Evolutionary conservation across 768 basidiomycete genomes (phyloP).

Genomic region (Rhodotorula taiwanensis): DNA sequence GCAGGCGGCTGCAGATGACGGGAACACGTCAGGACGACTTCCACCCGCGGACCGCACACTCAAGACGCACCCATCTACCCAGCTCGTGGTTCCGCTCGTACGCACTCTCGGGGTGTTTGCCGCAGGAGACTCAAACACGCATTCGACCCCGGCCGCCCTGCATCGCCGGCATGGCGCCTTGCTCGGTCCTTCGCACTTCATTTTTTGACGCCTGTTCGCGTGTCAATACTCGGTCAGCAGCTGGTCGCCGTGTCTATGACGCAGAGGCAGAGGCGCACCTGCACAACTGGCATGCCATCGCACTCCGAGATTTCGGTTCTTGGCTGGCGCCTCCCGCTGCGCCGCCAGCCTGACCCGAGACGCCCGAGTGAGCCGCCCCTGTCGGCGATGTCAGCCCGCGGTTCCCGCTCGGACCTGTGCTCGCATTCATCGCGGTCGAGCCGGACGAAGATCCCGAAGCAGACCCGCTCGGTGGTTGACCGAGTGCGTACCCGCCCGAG

Average conservation of each 20-base stretch:
- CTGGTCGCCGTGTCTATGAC: neutral
- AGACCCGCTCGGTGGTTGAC: too few relatives aligned
- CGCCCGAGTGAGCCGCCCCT: too few relatives aligned
- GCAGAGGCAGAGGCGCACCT: constrained; percentile 29
- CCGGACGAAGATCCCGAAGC: too few relatives aligned
- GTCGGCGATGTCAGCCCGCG: too few relatives aligned
- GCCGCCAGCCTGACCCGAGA: too few relatives aligned
- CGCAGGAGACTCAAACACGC: constrained; percentile 32
- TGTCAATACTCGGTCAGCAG: neutral
- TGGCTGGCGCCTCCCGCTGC: neutral
- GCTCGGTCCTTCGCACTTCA: constrained; percentile 35
- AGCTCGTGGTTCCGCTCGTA: constrained; percentile 4
- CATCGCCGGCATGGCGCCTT: constrained; percentile 30
- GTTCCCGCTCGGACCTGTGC: too few relatives aligned
- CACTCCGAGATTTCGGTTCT: constrained; percentile 21
- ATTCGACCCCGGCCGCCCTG: constrained; percentile 24
- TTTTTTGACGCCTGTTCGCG: constrained; percentile 6
- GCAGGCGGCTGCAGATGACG: neutral
- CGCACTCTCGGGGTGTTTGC: constrained; percentile 10
- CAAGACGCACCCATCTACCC: constrained; percentile 21
- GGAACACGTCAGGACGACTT: too few relatives aligned
- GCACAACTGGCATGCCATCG: constrained; percentile 26
- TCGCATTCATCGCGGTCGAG: too few relatives aligned
- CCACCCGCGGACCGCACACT: too few relatives aligned
- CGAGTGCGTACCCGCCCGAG: too few relatives aligned